These are phyloP conservation scores for Tricholoma flavovirens DNA, from an alignment of 768 basidiomycete genomes.

Conservation along the genomic window DNA sequence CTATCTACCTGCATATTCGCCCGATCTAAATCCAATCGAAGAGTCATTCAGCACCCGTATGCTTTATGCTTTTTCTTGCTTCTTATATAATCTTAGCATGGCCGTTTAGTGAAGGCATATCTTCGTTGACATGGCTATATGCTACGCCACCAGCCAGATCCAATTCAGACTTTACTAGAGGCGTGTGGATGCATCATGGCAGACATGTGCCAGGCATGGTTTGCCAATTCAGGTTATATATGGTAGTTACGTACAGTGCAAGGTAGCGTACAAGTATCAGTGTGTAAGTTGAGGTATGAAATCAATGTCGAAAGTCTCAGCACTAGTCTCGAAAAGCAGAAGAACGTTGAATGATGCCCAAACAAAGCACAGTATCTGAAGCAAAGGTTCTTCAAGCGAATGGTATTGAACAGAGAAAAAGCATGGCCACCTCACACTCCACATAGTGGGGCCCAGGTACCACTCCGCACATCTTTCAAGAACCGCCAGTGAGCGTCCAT, in stretches of 20 bases:
- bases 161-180: conserved; percentile 9
- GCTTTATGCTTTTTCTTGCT: background rate
- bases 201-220: conserved; percentile 18
- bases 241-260: background rate
- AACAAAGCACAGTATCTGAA: too few species aligned
- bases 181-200: conserved; percentile 16
- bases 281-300: background rate
- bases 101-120: background rate
- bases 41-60: conserved; percentile 22
- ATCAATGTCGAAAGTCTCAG: too few species aligned
- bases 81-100: conserved; percentile 1
- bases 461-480: background rate
- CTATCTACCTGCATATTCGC: conserved; percentile 29
- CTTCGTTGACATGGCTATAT: conserved; percentile 4
- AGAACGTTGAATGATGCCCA: too few species aligned
- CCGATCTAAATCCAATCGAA: conserved; percentile 31
- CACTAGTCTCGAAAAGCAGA: too few species aligned
- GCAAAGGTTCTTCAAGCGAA: too few species aligned
- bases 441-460: background rate
- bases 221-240: conserved; percentile 17
- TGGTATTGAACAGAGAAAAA: too few species aligned
- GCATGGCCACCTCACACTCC: background rate
- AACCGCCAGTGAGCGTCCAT: background rate
- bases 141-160: conserved; percentile 4
- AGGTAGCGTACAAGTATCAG: background rate